Evolutionary conservation across 805 yeast species (phyloP).

Genomic region (Sugiyamaella boreocaroliniensis): DNA sequence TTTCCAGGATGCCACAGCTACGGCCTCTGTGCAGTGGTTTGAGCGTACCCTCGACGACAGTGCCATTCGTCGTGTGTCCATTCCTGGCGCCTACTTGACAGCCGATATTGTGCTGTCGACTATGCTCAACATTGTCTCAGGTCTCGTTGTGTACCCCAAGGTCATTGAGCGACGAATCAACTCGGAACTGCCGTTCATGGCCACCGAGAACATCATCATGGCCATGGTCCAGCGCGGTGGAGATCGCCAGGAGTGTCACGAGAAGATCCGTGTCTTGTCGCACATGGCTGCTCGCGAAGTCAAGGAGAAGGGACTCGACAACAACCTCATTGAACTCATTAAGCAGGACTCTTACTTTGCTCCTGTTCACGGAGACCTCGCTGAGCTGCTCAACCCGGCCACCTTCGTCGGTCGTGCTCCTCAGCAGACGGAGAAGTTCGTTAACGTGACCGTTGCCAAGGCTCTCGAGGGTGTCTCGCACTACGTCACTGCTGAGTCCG

Average conservation of each 20-base stretch:
- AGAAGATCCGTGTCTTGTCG: conserved; percentile 90
- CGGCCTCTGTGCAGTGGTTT: conserved; percentile 98
- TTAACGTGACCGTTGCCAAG: conserved; percentile 71
- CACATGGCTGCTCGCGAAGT: conserved; percentile 98
- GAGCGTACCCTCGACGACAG: conserved; percentile 98
- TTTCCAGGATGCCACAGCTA: conserved; percentile 88
- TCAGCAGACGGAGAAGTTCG: conserved; percentile 91
- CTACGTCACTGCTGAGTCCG: conserved; percentile 57
- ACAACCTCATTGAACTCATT: conserved; percentile 88
- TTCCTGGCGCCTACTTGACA: conserved; percentile 94
- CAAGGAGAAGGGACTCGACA: conserved; percentile 97
- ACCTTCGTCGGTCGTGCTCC: conserved; percentile 99
- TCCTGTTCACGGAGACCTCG: conserved; percentile 85
- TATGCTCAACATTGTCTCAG: conserved; percentile 83
- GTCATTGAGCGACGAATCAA: conserved; percentile 94
- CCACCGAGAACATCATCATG: conserved; percentile 98
- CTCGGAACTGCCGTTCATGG: conserved; percentile 98
- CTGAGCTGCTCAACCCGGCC: conserved; percentile 73
- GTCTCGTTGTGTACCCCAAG: conserved; percentile 96
- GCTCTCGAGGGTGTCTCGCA: conserved; percentile 67
- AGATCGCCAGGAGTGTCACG: conserved; percentile 97
- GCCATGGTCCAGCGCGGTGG: conserved; percentile 99
- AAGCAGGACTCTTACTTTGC: conserved; percentile 69
- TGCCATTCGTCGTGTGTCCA: conserved; percentile 93
- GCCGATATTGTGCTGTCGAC: conserved; percentile 91